Evolutionary conservation across 2,329 filamentous ascomycete genomes (phyloP).

Genomic region (Penicillium occitanis): DNA sequence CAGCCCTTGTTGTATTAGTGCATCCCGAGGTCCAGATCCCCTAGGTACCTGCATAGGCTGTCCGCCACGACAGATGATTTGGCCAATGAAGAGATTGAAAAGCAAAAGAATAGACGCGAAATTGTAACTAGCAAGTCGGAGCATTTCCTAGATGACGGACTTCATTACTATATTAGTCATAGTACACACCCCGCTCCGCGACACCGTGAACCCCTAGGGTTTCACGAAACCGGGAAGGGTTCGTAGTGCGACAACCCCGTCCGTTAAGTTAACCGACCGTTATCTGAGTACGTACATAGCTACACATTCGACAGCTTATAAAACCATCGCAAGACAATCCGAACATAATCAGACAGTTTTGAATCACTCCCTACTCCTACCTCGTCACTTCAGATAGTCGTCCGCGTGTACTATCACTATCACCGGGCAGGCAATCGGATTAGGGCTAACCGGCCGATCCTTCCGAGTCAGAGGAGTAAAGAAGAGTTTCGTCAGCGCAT

Average conservation of each 20-base stretch:
- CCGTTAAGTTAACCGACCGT: neutral
- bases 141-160: neutral
- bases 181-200: neutral
- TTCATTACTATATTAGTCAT: neutral
- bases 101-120: neutral
- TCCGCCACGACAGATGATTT: neutral
- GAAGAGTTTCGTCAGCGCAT: neutral
- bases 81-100: neutral
- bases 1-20: too few species aligned
- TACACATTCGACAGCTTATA: neutral
- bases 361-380: neutral
- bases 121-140: neutral
- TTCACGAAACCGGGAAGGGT: neutral
- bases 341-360: neutral
- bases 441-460: neutral
- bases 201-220: neutral
- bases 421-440: neutral
- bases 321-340: neutral
- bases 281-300: neutral
- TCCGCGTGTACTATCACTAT: neutral
- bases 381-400: neutral
- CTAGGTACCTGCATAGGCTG: neutral
- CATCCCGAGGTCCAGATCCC: neutral
- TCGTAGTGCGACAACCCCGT: neutral
- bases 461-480: neutral